These are phyloP conservation scores for Sesbania bispinosa DNA, from an alignment of 306 rosid species.

Conservation along the genomic window DNA sequence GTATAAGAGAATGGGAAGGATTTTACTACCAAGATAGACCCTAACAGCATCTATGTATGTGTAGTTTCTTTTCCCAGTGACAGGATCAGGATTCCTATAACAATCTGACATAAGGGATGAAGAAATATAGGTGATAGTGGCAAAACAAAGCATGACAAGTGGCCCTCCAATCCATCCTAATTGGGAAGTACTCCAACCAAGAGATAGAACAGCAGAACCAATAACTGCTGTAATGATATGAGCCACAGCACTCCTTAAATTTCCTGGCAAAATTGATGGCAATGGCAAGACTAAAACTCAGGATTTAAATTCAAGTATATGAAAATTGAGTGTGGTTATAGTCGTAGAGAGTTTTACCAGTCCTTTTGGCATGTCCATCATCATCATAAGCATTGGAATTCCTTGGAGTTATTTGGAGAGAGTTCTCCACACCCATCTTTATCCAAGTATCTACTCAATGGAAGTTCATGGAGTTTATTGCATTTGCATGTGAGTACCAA, in stretches of 20 bases:
- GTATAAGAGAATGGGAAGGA: background rate
- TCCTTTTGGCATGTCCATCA: slow-evolving; percentile 46
- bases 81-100: slow-evolving; percentile 48
- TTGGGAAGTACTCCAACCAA: slow-evolving; percentile 53
- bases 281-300: slow-evolving; percentile 14
- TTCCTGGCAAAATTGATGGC: slow-evolving; percentile 29
- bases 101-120: slow-evolving; percentile 43
- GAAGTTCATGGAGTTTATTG: background rate
- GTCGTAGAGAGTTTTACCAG: slow-evolving; percentile 39
- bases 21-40: slow-evolving; percentile 38
- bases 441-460: slow-evolving; percentile 8
- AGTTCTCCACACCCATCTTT: slow-evolving; percentile 36
- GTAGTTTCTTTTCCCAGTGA: slow-evolving; percentile 43
- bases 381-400: slow-evolving; percentile 25
- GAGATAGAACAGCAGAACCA: slow-evolving; percentile 53
- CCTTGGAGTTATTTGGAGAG: slow-evolving; percentile 31
- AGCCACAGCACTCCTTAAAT: slow-evolving; percentile 36
- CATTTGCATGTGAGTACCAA: background rate
- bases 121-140: slow-evolving; percentile 40
- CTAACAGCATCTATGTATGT: slow-evolving; percentile 46
- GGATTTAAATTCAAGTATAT: background rate
- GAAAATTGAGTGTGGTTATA: background rate
- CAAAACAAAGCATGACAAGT: slow-evolving; percentile 28
- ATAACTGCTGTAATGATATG: slow-evolving; percentile 60
- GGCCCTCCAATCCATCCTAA: slow-evolving; percentile 57